These are phyloP conservation scores for Fragosphaeria purpurea DNA, from an alignment of 2,329 filamentous ascomycete genomes.

Conservation along the genomic window DNA sequence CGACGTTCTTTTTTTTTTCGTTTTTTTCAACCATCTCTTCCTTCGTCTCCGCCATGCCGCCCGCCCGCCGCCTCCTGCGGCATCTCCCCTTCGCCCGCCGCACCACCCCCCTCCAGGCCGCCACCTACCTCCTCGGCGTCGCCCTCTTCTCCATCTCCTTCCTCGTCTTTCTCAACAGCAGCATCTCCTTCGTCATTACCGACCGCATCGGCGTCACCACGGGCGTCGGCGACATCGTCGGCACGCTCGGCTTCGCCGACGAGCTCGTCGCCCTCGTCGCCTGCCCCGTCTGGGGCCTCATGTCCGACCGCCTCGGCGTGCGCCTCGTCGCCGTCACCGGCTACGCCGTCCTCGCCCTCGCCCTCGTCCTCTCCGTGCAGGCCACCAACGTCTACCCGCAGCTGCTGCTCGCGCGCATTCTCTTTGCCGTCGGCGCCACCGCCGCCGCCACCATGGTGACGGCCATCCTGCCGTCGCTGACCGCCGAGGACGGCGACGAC, in stretches of 20 bases:
- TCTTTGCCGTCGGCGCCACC: constrained; percentile 88
- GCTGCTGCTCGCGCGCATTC: constrained; percentile 68
- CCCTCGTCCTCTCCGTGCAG: constrained; percentile 74
- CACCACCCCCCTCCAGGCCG: constrained; percentile 52
- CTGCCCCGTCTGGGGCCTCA: constrained; percentile 68
- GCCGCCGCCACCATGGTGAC: constrained; percentile 96
- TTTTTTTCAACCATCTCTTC: neutral
- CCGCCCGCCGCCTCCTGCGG: constrained; percentile 24
- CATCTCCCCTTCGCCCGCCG: constrained; percentile 48
- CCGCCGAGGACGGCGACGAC: constrained; percentile 27
- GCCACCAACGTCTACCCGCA: constrained; percentile 81
- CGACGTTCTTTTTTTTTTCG: too few relatives aligned
- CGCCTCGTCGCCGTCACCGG: constrained; percentile 64
- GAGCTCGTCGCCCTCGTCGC: constrained; percentile 73
- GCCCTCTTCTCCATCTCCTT: constrained; percentile 82
- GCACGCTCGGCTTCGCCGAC: constrained; percentile 76
- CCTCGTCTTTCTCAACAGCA: constrained; percentile 81
- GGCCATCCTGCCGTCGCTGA: constrained; percentile 70
- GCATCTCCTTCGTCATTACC: constrained; percentile 75
- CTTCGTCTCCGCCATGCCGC: neutral
- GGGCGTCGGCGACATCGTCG: constrained; percentile 69
- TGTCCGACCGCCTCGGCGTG: constrained; percentile 69
- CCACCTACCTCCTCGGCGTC: constrained; percentile 70
- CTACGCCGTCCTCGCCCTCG: constrained; percentile 69
- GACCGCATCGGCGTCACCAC: constrained; percentile 67